Conservation (phyloP, 163 green algal species). For the Scenedesmus sp. region DNA sequence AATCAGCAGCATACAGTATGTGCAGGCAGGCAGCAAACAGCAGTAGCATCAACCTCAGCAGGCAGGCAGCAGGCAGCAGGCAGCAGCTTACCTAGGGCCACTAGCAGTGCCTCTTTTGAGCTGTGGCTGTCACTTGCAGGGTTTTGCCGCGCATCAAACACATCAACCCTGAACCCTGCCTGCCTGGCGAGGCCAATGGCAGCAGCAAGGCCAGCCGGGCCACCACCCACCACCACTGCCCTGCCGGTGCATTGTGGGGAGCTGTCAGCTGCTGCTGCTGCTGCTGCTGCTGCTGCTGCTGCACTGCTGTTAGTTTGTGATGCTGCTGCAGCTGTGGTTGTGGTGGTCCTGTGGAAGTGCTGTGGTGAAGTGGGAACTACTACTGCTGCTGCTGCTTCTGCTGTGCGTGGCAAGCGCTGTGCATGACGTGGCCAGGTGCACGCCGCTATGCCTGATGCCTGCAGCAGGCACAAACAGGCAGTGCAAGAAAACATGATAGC, state of each 20-base stretch:
- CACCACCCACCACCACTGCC: constrained; percentile 21
- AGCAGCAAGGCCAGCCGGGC: constrained; percentile 24
- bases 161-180: constrained; percentile 24
- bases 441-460: not conserved
- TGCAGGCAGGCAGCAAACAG: not conserved
- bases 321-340: not conserved
- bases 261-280: constrained; percentile 15
- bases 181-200: constrained; percentile 7
- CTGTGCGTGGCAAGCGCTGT: not conserved
- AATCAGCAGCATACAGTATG: not conserved
- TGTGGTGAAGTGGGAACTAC: not conserved
- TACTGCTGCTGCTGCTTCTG: constrained; percentile 1
- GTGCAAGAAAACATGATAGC: too few relatives aligned
- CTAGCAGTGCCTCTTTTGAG: not conserved
- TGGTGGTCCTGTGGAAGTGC: not conserved
- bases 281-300: not conserved
- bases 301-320: not conserved
- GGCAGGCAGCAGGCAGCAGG: not conserved
- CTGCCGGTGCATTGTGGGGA: not conserved
- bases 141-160: constrained; percentile 13
- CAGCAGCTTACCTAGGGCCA: constrained; percentile 26
- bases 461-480: not conserved
- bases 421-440: not conserved
- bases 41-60: not conserved
- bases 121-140: not conserved